Conservation (phyloP, 1,284 basidiomycete species). For the Cryptococcus sp. region DNA sequence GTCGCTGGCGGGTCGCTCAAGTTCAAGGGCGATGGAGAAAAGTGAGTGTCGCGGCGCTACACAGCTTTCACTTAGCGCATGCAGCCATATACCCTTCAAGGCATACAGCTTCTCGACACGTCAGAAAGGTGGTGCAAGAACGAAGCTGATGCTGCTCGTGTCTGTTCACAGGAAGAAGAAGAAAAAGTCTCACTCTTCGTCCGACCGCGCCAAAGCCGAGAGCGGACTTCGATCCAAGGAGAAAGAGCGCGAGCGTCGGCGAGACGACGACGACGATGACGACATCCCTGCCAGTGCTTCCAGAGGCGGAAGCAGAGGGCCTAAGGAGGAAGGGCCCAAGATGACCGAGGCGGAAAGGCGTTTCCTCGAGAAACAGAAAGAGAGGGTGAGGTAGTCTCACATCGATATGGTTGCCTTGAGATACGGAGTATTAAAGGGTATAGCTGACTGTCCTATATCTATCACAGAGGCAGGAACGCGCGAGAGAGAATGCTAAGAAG, state of each 20-base stretch:
- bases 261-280: conserved; percentile 4
- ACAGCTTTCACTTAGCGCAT: background rate
- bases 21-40: conserved; percentile 79
- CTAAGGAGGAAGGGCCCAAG: conserved; percentile 34
- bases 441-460: background rate
- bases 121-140: too few relatives aligned
- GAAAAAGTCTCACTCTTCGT: conserved; percentile 64
- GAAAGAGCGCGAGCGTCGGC: conserved; percentile 47
- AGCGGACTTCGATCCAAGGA: conserved; percentile 52
- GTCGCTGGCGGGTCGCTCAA: conserved; percentile 85
- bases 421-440: too few relatives aligned
- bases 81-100: too few relatives aligned
- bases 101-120: too few relatives aligned
- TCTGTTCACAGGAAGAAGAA: conserved; percentile 72
- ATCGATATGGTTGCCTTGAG: background rate
- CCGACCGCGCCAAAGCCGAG: conserved; percentile 31
- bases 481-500: conserved; percentile 75
- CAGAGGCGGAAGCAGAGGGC: background rate
- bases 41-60: conserved; percentile 59
- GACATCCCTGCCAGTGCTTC: background rate
- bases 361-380: conserved; percentile 81
- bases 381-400: conserved; percentile 63
- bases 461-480: conserved; percentile 73
- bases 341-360: conserved; percentile 88
- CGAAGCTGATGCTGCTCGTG: background rate